Percentiles rank a stretch among this genome's conserved stretches.
Evolutionary conservation across 2,329 filamentous ascomycete species (phyloP).

Genomic region (Leptographium lundbergii): DNA sequence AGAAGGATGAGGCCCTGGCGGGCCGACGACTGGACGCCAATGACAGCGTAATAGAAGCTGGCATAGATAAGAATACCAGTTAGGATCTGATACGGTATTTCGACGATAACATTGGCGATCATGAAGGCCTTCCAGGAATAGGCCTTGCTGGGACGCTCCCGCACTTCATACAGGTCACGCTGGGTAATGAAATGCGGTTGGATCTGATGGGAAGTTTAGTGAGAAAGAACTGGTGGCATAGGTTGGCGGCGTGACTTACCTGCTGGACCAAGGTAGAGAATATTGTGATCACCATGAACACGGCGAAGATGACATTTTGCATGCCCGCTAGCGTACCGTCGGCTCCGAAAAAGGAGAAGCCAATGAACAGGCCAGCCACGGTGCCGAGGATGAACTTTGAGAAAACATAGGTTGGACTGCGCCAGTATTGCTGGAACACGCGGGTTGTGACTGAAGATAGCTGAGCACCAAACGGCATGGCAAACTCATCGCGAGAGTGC

Average conservation of each 20-base stretch:
- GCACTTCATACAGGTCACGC: conserved; percentile 68
- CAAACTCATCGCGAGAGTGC: conserved; percentile 61
- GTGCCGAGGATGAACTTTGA: conserved; percentile 60
- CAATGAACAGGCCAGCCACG: conserved; percentile 59
- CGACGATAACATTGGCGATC: conserved; percentile 67
- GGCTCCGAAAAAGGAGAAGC: conserved; percentile 65
- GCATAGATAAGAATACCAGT: conserved; percentile 53
- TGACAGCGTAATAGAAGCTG: conserved; percentile 71
- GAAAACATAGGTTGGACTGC: conserved; percentile 78
- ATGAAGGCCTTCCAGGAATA: conserved; percentile 82
- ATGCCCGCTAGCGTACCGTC: conserved; percentile 61
- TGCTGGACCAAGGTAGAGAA: conserved; percentile 69
- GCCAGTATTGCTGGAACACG: conserved; percentile 87
- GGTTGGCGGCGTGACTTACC: conserved; percentile 36
- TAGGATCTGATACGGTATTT: conserved; percentile 71
- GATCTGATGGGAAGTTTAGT: background rate
- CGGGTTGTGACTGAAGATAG: conserved; percentile 54
- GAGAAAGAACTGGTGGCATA: background rate
- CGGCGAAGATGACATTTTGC: conserved; percentile 73
- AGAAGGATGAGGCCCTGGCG: conserved; percentile 54
- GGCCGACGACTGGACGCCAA: conserved; percentile 32
- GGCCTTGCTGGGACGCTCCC: conserved; percentile 69
- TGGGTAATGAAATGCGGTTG: conserved; percentile 73
- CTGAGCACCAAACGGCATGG: conserved; percentile 59
- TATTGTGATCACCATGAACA: conserved; percentile 72